Evolutionary conservation across 129 eudicot species (phyloP).

Genomic region (Oenanthe sinensis): DNA sequence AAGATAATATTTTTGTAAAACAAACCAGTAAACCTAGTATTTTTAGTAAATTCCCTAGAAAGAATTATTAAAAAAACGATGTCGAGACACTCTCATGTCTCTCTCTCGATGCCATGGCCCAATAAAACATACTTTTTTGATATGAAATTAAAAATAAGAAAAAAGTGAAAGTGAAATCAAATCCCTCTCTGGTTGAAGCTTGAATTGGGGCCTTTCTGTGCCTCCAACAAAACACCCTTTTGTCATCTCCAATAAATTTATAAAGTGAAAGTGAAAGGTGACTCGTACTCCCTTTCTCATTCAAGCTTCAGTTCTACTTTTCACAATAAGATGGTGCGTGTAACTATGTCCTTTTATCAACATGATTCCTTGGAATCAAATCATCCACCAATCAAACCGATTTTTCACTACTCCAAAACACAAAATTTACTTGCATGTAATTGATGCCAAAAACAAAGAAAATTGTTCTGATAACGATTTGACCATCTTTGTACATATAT

Average conservation of each 20-base stretch:
- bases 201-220: neutral
- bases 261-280: conserved; percentile 7
- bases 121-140: neutral
- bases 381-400: no score
- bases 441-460: no score
- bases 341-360: neutral
- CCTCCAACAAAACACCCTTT: conserved; percentile 23
- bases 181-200: neutral
- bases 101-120: neutral
- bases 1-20: no score
- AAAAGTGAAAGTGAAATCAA: neutral
- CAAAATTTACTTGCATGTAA: no score
- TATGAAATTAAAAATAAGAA: neutral
- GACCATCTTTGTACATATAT: no score
- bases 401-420: no score
- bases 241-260: neutral
- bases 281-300: neutral
- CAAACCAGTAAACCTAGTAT: no score
- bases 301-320: neutral
- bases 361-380: conserved; percentile 16
- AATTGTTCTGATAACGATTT: no score
- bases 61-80: no score
- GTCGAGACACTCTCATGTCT: neutral
- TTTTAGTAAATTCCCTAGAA: no score
- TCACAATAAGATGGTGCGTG: conserved; percentile 5